Percentiles rank a stretch among this genome's conserved stretches.
Evolutionary conservation across 352 stramenopile species (phyloP).

Genomic region (Pythium aquatile): DNA sequence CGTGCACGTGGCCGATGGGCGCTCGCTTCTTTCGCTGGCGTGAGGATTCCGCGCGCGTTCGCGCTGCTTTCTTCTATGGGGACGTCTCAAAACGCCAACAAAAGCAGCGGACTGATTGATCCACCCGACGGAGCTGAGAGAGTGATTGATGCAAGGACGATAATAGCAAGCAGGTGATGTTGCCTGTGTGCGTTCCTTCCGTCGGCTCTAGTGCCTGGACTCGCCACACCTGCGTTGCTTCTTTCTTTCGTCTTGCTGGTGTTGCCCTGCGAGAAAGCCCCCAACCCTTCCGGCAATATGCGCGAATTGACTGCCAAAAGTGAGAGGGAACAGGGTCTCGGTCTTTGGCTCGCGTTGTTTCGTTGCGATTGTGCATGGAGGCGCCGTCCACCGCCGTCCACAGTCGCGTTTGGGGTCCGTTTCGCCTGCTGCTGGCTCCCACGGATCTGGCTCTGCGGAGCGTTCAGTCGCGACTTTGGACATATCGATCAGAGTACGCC

Average conservation of each 20-base stretch:
- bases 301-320: slow-evolving; percentile 1
- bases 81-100: slow-evolving; percentile 6
- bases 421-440: slow-evolving; percentile 5
- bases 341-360: neutral
- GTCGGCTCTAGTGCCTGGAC: neutral
- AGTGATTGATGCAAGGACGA: slow-evolving; percentile 1
- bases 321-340: slow-evolving; percentile 1
- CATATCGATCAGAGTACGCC: neutral
- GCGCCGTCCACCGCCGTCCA: neutral
- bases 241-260: slow-evolving; percentile 1
- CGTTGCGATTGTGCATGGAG: neutral
- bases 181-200: neutral
- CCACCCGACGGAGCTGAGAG: neutral
- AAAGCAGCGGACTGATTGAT: neutral
- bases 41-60: neutral
- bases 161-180: neutral
- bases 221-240: neutral
- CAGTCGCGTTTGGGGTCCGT: slow-evolving; percentile 2
- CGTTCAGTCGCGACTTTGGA: neutral
- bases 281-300: slow-evolving; percentile 2
- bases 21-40: slow-evolving; percentile 2
- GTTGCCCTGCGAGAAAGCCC: neutral
- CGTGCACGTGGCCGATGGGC: slow-evolving; percentile 4
- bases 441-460: slow-evolving; percentile 1
- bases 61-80: slow-evolving; percentile 4